Evolutionary conservation across 2,329 filamentous ascomycete genomes (phyloP).

Genomic region (Aspergillus fijiensis): DNA sequence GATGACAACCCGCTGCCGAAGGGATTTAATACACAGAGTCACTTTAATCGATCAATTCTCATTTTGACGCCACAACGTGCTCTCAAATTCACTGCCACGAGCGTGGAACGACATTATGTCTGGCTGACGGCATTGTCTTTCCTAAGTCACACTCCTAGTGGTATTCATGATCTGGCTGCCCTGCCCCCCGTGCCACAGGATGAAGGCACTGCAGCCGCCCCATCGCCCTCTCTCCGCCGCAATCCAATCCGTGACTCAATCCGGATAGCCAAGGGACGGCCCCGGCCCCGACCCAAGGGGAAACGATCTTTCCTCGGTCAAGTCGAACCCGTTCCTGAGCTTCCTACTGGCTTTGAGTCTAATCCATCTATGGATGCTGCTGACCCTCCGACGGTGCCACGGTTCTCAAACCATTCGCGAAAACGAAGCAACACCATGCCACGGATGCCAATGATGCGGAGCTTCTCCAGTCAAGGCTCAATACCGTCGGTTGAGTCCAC

Average conservation of each 20-base stretch:
- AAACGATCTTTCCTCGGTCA: constrained; percentile 39
- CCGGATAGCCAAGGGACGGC: constrained; percentile 75
- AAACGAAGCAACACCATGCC: constrained; percentile 89
- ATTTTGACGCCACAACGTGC: constrained; percentile 92
- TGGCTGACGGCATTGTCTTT: constrained; percentile 96
- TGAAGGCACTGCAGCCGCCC: constrained; percentile 38
- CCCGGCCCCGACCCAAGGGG: constrained; percentile 43
- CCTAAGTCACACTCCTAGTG: constrained; percentile 83
- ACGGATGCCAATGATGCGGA: constrained; percentile 69
- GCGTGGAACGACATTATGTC: constrained; percentile 82
- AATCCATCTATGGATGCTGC: constrained; percentile 44
- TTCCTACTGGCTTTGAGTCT: constrained; percentile 30
- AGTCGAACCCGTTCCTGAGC: constrained; percentile 35
- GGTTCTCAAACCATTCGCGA: constrained; percentile 65
- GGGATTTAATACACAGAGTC: constrained; percentile 52
- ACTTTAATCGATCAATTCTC: constrained; percentile 91
- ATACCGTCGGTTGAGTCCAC: constrained; percentile 33
- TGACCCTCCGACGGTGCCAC: constrained; percentile 54
- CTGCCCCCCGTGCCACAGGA: constrained; percentile 54
- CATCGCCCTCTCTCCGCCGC: constrained; percentile 52
- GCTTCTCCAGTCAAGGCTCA: constrained; percentile 61
- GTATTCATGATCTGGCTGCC: constrained; percentile 70
- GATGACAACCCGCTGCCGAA: constrained; percentile 86
- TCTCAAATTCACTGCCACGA: constrained; percentile 87
- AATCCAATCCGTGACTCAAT: constrained; percentile 82